A percentile compares a stretch with the other conserved stretches of the same genome.
phyloP scores from a whole-genome alignment of 805 yeast species.

The Groenewaldozyma tartarivorans region DNA sequence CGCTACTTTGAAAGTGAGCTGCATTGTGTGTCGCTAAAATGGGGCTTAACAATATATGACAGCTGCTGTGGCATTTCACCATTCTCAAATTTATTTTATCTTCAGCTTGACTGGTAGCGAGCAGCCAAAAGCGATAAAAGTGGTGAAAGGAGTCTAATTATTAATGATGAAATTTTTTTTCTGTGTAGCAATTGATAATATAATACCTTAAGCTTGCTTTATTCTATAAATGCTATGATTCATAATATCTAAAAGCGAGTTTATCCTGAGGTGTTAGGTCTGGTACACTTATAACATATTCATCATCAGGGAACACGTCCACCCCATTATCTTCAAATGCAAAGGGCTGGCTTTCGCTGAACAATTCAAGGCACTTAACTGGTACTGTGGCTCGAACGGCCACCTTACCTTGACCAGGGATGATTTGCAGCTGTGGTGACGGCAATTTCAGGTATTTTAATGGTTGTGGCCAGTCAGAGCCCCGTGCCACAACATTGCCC shows the following conservation, averaged over 20 bases:
- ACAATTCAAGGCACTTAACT: slow-evolving; percentile 2
- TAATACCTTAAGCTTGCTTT: too few species aligned
- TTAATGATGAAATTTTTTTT: too few species aligned
- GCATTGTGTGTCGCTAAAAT: too few species aligned
- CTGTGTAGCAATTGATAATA: too few species aligned
- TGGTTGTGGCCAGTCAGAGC: slow-evolving; percentile 45
- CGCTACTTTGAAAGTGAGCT: too few species aligned
- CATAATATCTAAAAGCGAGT: slow-evolving; percentile 13
- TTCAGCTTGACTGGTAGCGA: too few species aligned
- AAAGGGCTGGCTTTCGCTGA: slow-evolving; percentile 14
- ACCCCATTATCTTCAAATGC: slow-evolving; percentile 37
- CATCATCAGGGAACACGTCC: slow-evolving; percentile 37
- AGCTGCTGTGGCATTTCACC: too few species aligned
- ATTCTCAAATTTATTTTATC: too few species aligned
- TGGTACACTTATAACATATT: slow-evolving; percentile 11
- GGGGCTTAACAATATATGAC: too few species aligned
- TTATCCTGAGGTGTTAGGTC: slow-evolving; percentile 13
- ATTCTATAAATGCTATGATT: too few species aligned
- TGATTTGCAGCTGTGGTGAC: background rate
- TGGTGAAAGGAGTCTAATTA: too few species aligned
- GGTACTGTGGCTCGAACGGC: slow-evolving; percentile 2
- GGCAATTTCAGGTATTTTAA: slow-evolving; percentile 29
- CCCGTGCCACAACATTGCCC: slow-evolving; percentile 22
- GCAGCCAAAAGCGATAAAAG: too few species aligned
- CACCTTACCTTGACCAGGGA: slow-evolving; percentile 1